phyloP scores from a whole-genome alignment of 139 green algal genomes.

The Spirogloea muscicola region DNA sequence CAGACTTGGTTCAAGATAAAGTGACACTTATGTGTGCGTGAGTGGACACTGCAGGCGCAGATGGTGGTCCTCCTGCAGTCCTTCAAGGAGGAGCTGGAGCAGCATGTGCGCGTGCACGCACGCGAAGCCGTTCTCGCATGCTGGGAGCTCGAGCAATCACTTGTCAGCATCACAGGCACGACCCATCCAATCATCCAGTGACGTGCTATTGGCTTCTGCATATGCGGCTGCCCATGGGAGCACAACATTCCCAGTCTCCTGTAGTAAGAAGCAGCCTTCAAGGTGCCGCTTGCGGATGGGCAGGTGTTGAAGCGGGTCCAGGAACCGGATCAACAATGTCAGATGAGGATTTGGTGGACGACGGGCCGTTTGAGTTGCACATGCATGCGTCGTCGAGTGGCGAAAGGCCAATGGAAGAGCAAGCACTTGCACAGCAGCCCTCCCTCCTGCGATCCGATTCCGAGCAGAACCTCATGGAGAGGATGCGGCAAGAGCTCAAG shows the following conservation, averaged over 20 bases:
- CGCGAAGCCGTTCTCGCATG: constrained; percentile 16
- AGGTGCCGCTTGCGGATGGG: not conserved
- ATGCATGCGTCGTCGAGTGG: too few species aligned
- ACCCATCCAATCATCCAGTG: too few species aligned
- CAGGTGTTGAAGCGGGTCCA: constrained; percentile 1
- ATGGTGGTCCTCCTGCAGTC: constrained; percentile 30
- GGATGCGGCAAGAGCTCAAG: constrained; percentile 14
- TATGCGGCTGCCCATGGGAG: too few species aligned
- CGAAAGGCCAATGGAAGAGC: too few species aligned
- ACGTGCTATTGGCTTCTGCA: too few species aligned
- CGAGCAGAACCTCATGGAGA: constrained; percentile 12
- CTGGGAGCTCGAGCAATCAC: constrained; percentile 17
- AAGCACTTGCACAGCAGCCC: too few species aligned
- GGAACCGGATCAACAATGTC: constrained; percentile 21
- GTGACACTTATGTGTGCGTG: too few species aligned
- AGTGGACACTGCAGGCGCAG: constrained; percentile 19
- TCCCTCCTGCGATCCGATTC: not conserved
- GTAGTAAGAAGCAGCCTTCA: too few species aligned
- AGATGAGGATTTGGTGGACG: too few species aligned
- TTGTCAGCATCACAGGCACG: constrained; percentile 8
- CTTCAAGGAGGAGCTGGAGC: constrained; percentile 20
- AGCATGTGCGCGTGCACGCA: constrained; percentile 24
- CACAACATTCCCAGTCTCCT: too few species aligned
- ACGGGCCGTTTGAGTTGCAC: too few species aligned
- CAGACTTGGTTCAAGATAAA: too few species aligned